phyloP scores from a whole-genome alignment of 371 early-diverging fungal species.

The Entomophthora muscae region DNA sequence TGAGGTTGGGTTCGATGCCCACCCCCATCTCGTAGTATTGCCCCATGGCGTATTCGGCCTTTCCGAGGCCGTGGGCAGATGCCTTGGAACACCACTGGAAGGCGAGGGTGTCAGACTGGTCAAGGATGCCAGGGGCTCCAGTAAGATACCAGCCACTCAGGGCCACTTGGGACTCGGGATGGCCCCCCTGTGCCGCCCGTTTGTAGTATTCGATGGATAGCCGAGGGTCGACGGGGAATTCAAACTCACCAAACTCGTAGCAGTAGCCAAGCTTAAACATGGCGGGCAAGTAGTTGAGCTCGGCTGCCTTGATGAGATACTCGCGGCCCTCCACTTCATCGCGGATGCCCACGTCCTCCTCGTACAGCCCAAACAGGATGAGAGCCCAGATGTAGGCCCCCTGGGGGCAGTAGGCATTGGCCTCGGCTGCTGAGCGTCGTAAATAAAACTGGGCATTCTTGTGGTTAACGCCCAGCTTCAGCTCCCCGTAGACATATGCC shows the following conservation, averaged over 20 bases:
- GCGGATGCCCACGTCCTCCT: conserved; percentile 18
- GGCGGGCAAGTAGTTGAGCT: conserved; percentile 44
- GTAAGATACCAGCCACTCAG: conserved; percentile 92
- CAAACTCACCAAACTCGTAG: conserved; percentile 52
- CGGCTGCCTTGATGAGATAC: conserved; percentile 29
- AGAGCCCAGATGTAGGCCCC: conserved; percentile 47
- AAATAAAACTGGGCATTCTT: conserved; percentile 56
- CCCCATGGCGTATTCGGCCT: conserved; percentile 88
- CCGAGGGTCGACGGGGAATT: conserved; percentile 42
- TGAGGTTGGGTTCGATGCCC: conserved; percentile 41
- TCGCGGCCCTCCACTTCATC: conserved; percentile 21
- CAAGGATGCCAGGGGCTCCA: conserved; percentile 53
- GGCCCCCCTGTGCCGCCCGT: conserved; percentile 70
- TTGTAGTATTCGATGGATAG: conserved; percentile 57
- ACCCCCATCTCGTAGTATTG: conserved; percentile 83
- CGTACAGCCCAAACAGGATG: conserved; percentile 22
- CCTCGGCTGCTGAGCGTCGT: conserved; percentile 41
- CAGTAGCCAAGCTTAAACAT: conserved; percentile 63
- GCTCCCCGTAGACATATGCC: conserved; percentile 37
- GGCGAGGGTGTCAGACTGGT: conserved; percentile 69
- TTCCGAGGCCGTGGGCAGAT: conserved; percentile 57
- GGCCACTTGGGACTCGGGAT: conserved; percentile 84
- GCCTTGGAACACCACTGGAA: conserved; percentile 77
- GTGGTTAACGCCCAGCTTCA: conserved; percentile 29
- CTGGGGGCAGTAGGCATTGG: conserved; percentile 40